Percentiles rank a stretch among this genome's conserved stretches.
Conservation (phyloP, 2,329 filamentous ascomycete genomes). For the Zasmidium angulare region DNA sequence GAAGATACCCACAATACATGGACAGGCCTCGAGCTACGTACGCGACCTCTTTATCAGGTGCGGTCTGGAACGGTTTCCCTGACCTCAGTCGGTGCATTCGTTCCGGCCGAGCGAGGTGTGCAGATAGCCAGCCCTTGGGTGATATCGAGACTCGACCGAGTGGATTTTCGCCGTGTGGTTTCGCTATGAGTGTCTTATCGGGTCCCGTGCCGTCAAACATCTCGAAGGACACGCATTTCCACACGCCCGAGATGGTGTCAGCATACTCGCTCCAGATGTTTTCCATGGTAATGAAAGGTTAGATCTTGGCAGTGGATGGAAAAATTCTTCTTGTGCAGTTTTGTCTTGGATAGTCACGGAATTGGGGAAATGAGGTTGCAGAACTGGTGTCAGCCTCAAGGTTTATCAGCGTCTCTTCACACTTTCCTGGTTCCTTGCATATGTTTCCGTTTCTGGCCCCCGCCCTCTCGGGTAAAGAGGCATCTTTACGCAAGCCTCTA, state of each 20-base stretch:
- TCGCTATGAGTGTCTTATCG: constrained; percentile 20
- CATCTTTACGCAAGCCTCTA: not conserved
- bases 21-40: constrained; percentile 22
- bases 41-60: constrained; percentile 24
- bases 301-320: too few relatives aligned
- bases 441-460: not conserved
- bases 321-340: too few relatives aligned
- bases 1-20: constrained; percentile 29
- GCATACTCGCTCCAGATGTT: constrained; percentile 24
- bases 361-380: not conserved
- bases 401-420: not conserved
- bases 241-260: constrained; percentile 23
- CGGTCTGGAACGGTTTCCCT: constrained; percentile 21
- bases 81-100: constrained; percentile 17
- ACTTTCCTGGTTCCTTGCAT: not conserved
- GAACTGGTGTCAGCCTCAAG: not conserved
- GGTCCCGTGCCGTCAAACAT: constrained; percentile 17
- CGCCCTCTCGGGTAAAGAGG: not conserved
- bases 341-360: not conserved
- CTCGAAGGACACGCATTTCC: constrained; percentile 28
- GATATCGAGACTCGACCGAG: constrained; percentile 27
- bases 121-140: constrained; percentile 23
- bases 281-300: not conserved
- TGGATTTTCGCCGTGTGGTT: constrained; percentile 26
- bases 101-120: constrained; percentile 22